Conservation (phyloP, 192 early-diverging fungal genomes). For the Tieghemiomyces parasiticus region DNA sequence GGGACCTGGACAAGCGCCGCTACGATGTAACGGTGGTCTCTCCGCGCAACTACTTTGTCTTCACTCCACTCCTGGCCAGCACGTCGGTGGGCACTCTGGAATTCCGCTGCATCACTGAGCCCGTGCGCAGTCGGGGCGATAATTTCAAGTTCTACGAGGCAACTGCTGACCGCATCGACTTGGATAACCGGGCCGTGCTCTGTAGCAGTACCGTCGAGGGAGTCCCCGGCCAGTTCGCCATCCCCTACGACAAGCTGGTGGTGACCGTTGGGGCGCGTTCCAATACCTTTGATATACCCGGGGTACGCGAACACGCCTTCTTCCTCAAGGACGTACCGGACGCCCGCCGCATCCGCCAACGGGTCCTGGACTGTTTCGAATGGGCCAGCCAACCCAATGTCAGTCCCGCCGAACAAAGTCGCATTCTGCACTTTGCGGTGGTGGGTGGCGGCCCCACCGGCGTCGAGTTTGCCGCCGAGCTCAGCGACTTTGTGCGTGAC, state of each 20-base stretch:
- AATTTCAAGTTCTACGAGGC: conserved; percentile 55
- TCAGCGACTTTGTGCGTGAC: conserved; percentile 73
- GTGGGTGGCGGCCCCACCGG: conserved; percentile 84
- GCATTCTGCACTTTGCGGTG: conserved; percentile 64
- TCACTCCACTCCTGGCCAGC: conserved; percentile 79
- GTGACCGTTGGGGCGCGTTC: conserved; percentile 64
- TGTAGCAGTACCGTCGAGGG: conserved; percentile 24
- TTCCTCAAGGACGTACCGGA: conserved; percentile 78
- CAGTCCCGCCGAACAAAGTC: conserved; percentile 42
- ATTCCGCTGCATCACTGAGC: conserved; percentile 74
- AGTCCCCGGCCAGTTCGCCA: conserved; percentile 19
- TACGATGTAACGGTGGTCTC: conserved; percentile 67
- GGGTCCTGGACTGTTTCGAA: conserved; percentile 69
- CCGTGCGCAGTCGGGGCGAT: conserved; percentile 40
- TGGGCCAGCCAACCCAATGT: conserved; percentile 50
- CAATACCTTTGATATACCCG: conserved; percentile 75
- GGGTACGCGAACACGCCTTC: conserved; percentile 68
- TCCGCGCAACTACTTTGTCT: conserved; percentile 75
- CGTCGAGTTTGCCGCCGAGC: conserved; percentile 53
- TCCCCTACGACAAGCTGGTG: conserved; percentile 70
- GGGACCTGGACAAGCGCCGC: conserved; percentile 42
- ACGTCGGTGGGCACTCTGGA: conserved; percentile 76
- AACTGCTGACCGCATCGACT: conserved; percentile 32
- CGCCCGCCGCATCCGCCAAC: conserved; percentile 64
- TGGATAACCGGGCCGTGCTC: conserved; percentile 22